phyloP scores from a whole-genome alignment of 441 rosid genomes.

The Sinapis alba region DNA sequence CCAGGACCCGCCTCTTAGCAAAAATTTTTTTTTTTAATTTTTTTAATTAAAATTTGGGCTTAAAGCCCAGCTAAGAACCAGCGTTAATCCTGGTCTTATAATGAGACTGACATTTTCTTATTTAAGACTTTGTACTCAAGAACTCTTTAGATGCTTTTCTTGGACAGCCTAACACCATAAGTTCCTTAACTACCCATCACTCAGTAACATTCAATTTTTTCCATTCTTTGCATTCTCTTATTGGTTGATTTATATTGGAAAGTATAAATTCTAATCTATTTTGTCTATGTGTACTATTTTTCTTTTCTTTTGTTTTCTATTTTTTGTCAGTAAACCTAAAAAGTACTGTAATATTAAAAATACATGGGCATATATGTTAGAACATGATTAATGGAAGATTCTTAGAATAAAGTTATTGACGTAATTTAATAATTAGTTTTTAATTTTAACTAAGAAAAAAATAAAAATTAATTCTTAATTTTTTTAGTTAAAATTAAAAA shows the following conservation, averaged over 20 bases:
- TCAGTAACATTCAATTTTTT: slow-evolving; percentile 27
- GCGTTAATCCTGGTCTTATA: neutral
- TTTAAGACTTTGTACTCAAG: slow-evolving; percentile 36
- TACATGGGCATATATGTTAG: neutral
- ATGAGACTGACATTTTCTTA: slow-evolving; percentile 27
- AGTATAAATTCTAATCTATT: neutral
- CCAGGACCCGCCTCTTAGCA: too few relatives aligned
- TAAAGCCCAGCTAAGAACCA: too few relatives aligned
- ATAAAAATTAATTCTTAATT: too few relatives aligned
- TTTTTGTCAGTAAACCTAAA: neutral
- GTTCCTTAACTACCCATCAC: slow-evolving; percentile 40
- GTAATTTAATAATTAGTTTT: too few relatives aligned
- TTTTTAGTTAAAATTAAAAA: too few relatives aligned
- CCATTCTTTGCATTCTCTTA: neutral
- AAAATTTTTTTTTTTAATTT: too few relatives aligned
- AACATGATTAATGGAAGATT: too few relatives aligned
- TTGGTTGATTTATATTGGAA: slow-evolving; percentile 15
- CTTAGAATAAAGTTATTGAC: too few relatives aligned
- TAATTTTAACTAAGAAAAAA: too few relatives aligned
- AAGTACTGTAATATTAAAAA: neutral
- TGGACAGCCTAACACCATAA: slow-evolving; percentile 42
- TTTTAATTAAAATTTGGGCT: too few relatives aligned
- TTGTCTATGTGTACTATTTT: neutral
- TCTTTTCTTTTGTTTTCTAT: neutral
- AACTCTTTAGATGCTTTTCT: slow-evolving; percentile 32